Conservation (phyloP, 192 early-diverging fungal genomes). For the Oehlia diaphana region DNA sequence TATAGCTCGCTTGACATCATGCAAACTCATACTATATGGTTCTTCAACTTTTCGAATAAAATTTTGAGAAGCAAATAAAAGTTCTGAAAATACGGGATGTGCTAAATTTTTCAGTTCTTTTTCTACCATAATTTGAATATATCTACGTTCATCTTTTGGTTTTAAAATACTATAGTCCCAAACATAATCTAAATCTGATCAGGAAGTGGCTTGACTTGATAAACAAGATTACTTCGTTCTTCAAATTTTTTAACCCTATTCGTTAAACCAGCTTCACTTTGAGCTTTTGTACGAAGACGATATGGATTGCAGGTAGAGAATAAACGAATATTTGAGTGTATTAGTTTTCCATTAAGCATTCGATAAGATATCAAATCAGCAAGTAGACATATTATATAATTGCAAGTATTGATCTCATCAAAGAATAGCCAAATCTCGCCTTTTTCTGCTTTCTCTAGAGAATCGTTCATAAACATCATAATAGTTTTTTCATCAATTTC, state of each 20-base stretch:
- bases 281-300: not conserved
- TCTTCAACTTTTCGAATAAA: slow-evolving; percentile 26
- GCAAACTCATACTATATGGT: slow-evolving; percentile 16
- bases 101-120: not conserved
- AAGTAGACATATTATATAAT: too few relatives aligned
- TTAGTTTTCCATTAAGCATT: not conserved
- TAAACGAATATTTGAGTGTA: not conserved
- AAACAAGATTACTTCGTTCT: too few relatives aligned
- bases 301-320: not conserved
- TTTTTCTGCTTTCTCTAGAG: too few relatives aligned
- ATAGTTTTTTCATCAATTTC: too few relatives aligned
- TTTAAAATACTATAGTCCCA: not conserved
- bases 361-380: too few relatives aligned
- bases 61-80: slow-evolving; percentile 23
- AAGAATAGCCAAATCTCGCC: too few relatives aligned
- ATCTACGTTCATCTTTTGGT: not conserved
- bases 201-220: too few relatives aligned
- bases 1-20: slow-evolving; percentile 26
- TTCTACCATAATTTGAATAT: not conserved
- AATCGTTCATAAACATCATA: too few relatives aligned
- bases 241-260: too few relatives aligned
- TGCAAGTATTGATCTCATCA: too few relatives aligned
- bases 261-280: not conserved
- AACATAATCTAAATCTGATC: too few relatives aligned
- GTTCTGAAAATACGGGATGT: not conserved